Base-by-base conservation (phyloP, 148 eudicot genomes). In the Rhododendron ferrugineum region DNA sequence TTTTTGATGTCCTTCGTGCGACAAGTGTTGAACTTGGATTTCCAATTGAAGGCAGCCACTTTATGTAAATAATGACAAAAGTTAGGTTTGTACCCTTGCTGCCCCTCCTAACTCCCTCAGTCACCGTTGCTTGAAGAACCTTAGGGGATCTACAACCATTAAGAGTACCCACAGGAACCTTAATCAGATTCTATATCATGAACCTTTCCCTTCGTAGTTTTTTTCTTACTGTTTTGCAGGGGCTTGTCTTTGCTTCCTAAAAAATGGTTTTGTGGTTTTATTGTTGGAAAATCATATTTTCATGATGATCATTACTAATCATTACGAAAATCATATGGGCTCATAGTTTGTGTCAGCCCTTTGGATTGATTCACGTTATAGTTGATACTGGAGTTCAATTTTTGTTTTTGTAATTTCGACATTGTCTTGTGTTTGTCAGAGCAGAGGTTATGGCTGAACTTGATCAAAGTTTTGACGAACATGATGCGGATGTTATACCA, bases 401-500 rank as follows among this genome's bases (percentile, higher is more conserved):
- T 11, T 42, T 47, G 30, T 15, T 11, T 44, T 83, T 73, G 7
- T 47, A 49, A 22, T 30, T 50, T 32, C 30, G 8, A 3, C 23
- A 22, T 79, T 66, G 0, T 74, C 30, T 40, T 80, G 3, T 82
- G 15, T 56, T 54, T 81, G 34, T 49, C 46, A 72, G 60, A 52
- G 64, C 80, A 80, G 83, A 77, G 70, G 62, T 81, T 80, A 93
- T 93, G 95, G 91, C 93, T 85, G 92, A 93, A 62, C n/a, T 81
- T 49, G 93, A 89, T 88, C 90, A 87, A 44, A 86, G 87, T 58
- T 78, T 86, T 68, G 87, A 66, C 42, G 92, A 87, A 50, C 80
- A 82, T 78, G 93, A 92, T 66, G 36, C 62, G 28, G 89, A 47
- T 81, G 89, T 84, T 86, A 82, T 82, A 64, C 87, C 87, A 20